These are phyloP conservation scores for Syncephalis plumigaleata DNA, from an alignment of 371 early-diverging fungal genomes.

Conservation along the genomic window DNA sequence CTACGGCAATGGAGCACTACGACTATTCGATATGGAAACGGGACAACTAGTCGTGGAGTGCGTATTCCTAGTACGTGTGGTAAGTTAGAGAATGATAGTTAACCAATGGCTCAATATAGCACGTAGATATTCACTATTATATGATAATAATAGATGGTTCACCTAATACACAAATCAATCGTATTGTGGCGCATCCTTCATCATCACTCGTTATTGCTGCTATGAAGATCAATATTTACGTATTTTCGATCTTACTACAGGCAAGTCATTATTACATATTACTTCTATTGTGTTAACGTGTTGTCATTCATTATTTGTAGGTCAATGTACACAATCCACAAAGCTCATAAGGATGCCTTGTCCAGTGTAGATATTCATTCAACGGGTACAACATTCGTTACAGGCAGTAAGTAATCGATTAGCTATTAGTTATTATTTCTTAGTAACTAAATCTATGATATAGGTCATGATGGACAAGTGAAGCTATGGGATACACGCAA, in stretches of 20 bases:
- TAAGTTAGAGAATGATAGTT: too few species aligned
- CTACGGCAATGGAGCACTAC: constrained; percentile 42
- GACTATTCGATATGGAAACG: constrained; percentile 62
- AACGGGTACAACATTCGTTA: constrained; percentile 41
- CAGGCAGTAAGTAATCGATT: constrained; percentile 33
- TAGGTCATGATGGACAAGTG: constrained; percentile 66
- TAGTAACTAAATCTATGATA: neutral
- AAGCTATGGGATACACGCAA: constrained; percentile 62
- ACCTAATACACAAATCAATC: constrained; percentile 54
- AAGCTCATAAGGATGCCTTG: constrained; percentile 50
- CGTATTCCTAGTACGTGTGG: constrained; percentile 42
- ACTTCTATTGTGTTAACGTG: neutral
- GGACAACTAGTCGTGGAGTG: constrained; percentile 34
- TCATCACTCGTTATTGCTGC: constrained; percentile 51
- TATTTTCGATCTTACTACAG: constrained; percentile 55
- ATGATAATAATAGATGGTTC: neutral
- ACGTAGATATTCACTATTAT: neutral
- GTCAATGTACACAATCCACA: constrained; percentile 37
- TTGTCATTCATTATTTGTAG: constrained; percentile 11
- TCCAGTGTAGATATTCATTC: constrained; percentile 51
- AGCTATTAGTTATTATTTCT: neutral
- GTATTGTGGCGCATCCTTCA: constrained; percentile 54
- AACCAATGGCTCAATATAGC: too few species aligned
- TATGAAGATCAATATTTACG: constrained; percentile 61
- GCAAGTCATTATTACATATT: constrained; percentile 14